Percentiles rank a stretch among this genome's conserved stretches.
These are phyloP conservation scores for Boletus austroedulis DNA, from an alignment of 1,284 basidiomycete genomes.

Conservation along the genomic window DNA sequence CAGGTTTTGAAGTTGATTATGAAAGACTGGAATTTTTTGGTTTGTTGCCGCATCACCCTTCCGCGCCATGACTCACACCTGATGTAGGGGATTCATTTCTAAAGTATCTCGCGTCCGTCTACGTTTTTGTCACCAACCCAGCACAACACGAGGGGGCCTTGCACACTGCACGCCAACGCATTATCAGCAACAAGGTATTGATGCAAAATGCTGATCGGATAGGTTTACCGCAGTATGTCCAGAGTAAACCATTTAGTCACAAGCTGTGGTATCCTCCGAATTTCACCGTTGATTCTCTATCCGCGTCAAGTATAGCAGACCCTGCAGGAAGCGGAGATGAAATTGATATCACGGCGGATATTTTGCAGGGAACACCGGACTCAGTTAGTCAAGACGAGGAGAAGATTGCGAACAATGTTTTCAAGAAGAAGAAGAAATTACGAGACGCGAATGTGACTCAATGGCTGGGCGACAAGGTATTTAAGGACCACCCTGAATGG, in stretches of 20 bases:
- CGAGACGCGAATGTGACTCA: constrained; percentile 50
- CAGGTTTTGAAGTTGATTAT: constrained; percentile 67
- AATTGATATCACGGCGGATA: constrained; percentile 12
- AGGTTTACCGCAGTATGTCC: constrained; percentile 67
- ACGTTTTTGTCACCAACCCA: constrained; percentile 68
- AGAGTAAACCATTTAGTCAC: constrained; percentile 63
- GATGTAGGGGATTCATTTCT: constrained; percentile 72
- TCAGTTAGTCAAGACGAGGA: constrained; percentile 13
- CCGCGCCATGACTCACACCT: constrained; percentile 15
- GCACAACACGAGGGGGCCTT: constrained; percentile 58
- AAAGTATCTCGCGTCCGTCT: constrained; percentile 72
- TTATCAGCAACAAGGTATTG: constrained; percentile 72
- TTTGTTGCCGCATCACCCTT: constrained; percentile 43
- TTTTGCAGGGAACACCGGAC: constrained; percentile 13
- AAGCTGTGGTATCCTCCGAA: constrained; percentile 63
- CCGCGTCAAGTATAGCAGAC: constrained; percentile 14
- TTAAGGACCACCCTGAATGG: not conserved
- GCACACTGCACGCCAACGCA: constrained; percentile 58
- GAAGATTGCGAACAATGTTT: constrained; percentile 30
- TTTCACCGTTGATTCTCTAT: constrained; percentile 35
- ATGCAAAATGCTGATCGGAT: constrained; percentile 51
- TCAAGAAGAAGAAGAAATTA: constrained; percentile 41
- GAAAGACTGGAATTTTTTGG: constrained; percentile 80
- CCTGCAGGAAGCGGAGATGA: constrained; percentile 32
- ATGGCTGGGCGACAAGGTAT: constrained; percentile 75